These are phyloP conservation scores for Clathrus columnatus DNA, from an alignment of 768 basidiomycete species.

Conservation along the genomic window DNA sequence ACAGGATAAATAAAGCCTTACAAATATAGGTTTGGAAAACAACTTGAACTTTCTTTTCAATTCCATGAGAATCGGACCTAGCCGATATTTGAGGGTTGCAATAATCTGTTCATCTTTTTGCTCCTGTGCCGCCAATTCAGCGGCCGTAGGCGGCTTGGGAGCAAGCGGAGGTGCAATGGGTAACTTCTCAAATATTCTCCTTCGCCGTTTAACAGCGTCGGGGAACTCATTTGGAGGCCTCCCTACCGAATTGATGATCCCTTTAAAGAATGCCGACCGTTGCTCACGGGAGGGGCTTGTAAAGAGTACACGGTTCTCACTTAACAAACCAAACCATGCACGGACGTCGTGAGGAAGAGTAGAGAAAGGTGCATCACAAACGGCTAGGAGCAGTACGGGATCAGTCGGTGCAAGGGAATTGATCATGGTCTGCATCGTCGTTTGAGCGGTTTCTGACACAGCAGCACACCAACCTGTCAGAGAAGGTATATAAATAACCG, in stretches of 20 bases:
- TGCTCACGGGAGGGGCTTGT: constrained; percentile 41
- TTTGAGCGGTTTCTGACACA: constrained; percentile 73
- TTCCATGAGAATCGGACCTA: constrained; percentile 84
- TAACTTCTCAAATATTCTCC: constrained; percentile 76
- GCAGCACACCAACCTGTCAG: constrained; percentile 79
- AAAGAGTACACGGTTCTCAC: constrained; percentile 68
- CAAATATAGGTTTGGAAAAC: constrained; percentile 73
- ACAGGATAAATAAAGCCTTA: constrained; percentile 29
- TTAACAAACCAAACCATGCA: constrained; percentile 78
- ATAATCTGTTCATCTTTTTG: constrained; percentile 73
- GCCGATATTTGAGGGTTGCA: constrained; percentile 78
- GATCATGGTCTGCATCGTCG: constrained; percentile 83
- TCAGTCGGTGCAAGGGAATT: constrained; percentile 88
- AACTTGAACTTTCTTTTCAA: constrained; percentile 88
- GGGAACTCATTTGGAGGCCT: constrained; percentile 82
- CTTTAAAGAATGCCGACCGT: constrained; percentile 67
- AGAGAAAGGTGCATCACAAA: constrained; percentile 69
- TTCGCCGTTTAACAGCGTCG: constrained; percentile 77
- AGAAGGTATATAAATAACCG: constrained; percentile 90
- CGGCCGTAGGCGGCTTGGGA: constrained; percentile 63
- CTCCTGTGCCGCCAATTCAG: constrained; percentile 73
- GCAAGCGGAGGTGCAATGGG: constrained; percentile 86
- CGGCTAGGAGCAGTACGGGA: constrained; percentile 84
- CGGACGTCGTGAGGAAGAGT: constrained; percentile 75
- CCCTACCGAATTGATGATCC: constrained; percentile 57